These are phyloP conservation scores for Collybia sp. DNA, from an alignment of 768 basidiomycete species.

Conservation along the genomic window DNA sequence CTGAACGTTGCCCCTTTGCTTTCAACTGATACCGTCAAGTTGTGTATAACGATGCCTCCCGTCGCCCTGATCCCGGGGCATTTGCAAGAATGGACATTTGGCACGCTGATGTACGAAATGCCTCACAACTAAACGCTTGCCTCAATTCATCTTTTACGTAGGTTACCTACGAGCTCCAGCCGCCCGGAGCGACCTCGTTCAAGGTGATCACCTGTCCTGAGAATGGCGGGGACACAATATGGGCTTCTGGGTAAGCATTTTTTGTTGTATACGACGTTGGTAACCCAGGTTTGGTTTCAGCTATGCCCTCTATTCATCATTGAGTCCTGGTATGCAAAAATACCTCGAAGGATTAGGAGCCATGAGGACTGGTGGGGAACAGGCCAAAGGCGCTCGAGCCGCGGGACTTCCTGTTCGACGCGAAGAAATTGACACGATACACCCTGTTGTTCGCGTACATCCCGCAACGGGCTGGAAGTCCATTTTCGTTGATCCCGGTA, in stretches of 20 bases:
- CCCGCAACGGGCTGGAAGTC: conserved; percentile 87
- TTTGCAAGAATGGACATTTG: conserved; percentile 76
- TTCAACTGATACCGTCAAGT: too few species aligned
- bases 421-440: conserved; percentile 61
- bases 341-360: conserved; percentile 74
- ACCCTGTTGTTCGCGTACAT: conserved; percentile 81
- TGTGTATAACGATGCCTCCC: conserved; percentile 64
- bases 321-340: conserved; percentile 69
- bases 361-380: conserved; percentile 72
- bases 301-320: conserved; percentile 76
- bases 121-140: too few species aligned
- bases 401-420: conserved; percentile 70
- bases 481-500: conserved; percentile 75
- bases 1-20: too few species aligned
- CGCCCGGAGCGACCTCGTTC: conserved; percentile 73
- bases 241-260: conserved; percentile 64
- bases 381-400: conserved; percentile 70
- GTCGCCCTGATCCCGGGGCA: conserved; percentile 56
- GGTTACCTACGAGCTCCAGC: conserved; percentile 77
- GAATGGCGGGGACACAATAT: conserved; percentile 75
- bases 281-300: conserved; percentile 31
- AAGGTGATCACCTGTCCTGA: conserved; percentile 69
- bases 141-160: too few species aligned
- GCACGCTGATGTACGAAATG: conserved; percentile 87
- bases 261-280: background rate